phyloP scores from a whole-genome alignment of 2,329 filamentous ascomycete genomes.

The Diaporthe ampelina region DNA sequence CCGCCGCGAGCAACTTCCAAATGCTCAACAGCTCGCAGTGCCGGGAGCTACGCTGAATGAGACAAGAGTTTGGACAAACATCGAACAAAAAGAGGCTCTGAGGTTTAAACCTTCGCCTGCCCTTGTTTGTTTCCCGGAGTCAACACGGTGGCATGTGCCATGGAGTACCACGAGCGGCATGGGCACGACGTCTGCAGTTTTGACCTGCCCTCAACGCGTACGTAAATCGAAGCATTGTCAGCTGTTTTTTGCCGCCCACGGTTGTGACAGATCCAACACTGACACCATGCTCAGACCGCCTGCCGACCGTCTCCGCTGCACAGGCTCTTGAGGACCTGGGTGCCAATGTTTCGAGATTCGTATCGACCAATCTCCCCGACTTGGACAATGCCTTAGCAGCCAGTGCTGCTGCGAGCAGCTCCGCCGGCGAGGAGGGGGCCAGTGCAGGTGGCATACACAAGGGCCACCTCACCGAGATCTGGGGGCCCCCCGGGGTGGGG shows the following conservation, averaged over 20 bases:
- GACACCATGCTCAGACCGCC: slow-evolving; percentile 68
- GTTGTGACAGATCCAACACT: slow-evolving; percentile 10
- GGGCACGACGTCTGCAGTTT: slow-evolving; percentile 74
- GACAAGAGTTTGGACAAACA: neutral
- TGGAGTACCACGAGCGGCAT: slow-evolving; percentile 73
- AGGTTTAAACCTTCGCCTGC: neutral
- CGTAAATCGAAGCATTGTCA: slow-evolving; percentile 47
- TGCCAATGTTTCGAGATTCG: slow-evolving; percentile 61
- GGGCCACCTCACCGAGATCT: slow-evolving; percentile 87
- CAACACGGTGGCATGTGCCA: slow-evolving; percentile 46
- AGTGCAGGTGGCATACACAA: slow-evolving; percentile 73
- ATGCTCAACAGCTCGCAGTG: slow-evolving; percentile 7
- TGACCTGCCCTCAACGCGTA: slow-evolving; percentile 66
- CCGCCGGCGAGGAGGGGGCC: slow-evolving; percentile 34
- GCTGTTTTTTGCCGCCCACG: slow-evolving; percentile 16
- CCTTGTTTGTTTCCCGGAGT: neutral
- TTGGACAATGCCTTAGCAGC: slow-evolving; percentile 65
- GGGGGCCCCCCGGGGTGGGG: slow-evolving; percentile 87
- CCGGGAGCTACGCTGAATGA: neutral
- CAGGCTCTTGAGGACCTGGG: slow-evolving; percentile 76
- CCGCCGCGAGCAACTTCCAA: neutral
- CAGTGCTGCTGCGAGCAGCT: slow-evolving; percentile 40
- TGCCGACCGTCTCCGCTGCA: slow-evolving; percentile 83
- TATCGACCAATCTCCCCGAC: slow-evolving; percentile 68
- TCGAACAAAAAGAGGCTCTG: neutral